phyloP scores from a whole-genome alignment of 108 stramenopile genomes.

The Craspedostauros australis region DNA sequence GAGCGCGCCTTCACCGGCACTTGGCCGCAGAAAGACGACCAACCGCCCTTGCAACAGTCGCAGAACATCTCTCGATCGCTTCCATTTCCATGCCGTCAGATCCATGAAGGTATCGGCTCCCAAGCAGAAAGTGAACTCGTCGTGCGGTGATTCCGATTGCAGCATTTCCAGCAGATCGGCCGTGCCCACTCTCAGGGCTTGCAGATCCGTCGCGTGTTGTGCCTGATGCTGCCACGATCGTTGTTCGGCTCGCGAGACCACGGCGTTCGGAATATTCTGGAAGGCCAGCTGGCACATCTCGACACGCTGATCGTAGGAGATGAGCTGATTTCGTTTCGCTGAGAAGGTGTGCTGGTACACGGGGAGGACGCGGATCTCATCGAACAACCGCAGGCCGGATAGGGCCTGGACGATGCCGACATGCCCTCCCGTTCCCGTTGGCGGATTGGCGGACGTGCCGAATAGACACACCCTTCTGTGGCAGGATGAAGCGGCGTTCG shows the following conservation, averaged over 20 bases:
- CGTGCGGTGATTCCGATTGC: conserved; percentile 33
- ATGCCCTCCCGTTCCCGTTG: conserved; percentile 75
- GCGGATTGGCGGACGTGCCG: conserved; percentile 82
- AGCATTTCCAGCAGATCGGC: conserved; percentile 75
- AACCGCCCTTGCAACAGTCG: conserved; percentile 53
- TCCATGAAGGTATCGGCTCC: conserved; percentile 82
- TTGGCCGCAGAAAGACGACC: conserved; percentile 56
- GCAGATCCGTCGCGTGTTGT: neutral
- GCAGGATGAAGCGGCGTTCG: too few relatives aligned
- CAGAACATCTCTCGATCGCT: conserved; percentile 56
- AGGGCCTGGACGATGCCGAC: conserved; percentile 54
- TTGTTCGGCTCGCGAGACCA: conserved; percentile 65
- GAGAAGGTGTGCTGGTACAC: conserved; percentile 75
- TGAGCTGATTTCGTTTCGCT: conserved; percentile 59
- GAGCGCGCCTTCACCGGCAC: neutral
- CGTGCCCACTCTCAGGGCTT: conserved; percentile 51
- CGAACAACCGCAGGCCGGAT: conserved; percentile 30
- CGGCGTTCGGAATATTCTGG: conserved; percentile 35
- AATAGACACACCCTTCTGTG: conserved; percentile 61
- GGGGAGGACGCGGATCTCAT: conserved; percentile 73
- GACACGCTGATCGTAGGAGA: conserved; percentile 52
- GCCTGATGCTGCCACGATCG: conserved; percentile 39
- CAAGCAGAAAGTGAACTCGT: conserved; percentile 51
- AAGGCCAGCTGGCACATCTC: conserved; percentile 72
- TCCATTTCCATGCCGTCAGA: conserved; percentile 73